These are phyloP conservation scores for Hylodesmum podocarpum DNA, from an alignment of 306 rosid genomes.

Conservation along the genomic window DNA sequence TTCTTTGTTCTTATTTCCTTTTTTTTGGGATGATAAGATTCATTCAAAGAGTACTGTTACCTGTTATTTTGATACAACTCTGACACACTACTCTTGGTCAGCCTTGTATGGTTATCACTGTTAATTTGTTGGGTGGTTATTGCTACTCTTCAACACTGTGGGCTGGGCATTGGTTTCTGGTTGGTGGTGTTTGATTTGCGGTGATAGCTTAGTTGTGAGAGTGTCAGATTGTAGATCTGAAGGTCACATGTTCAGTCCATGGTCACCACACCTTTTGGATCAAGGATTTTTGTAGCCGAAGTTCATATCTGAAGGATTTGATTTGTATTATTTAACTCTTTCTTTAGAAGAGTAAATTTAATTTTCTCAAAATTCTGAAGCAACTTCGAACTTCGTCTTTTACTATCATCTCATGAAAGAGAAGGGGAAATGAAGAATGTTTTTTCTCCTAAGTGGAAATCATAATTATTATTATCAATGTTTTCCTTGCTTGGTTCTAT, in stretches of 20 bases:
- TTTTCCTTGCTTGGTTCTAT: not conserved
- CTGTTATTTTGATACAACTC: not conserved
- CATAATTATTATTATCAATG: not conserved
- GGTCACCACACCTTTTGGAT: constrained; percentile 47
- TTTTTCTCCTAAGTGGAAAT: not conserved
- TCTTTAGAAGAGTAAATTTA: constrained; percentile 5
- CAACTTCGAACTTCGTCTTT: not conserved
- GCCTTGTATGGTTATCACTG: constrained; percentile 10
- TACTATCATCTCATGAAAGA: constrained; percentile 14
- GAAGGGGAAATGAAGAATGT: not conserved
- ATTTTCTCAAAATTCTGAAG: not conserved
- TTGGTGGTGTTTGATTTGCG: constrained; percentile 52
- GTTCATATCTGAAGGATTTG: constrained; percentile 6
- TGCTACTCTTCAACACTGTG: constrained; percentile 12
- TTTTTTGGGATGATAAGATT: constrained; percentile 13
- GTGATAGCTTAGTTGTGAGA: constrained; percentile 87
- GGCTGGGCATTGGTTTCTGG: constrained; percentile 32
- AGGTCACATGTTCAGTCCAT: constrained; percentile 75
- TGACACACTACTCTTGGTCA: constrained; percentile 16
- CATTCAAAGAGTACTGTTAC: not conserved
- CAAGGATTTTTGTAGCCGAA: constrained; percentile 18
- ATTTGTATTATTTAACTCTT: constrained; percentile 7
- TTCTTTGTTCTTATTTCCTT: not conserved
- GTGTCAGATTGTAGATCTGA: constrained; percentile 69
- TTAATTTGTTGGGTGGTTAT: constrained; percentile 7